phyloP scores from a whole-genome alignment of 805 yeast species.

The Saccharomyces paradoxus region DNA sequence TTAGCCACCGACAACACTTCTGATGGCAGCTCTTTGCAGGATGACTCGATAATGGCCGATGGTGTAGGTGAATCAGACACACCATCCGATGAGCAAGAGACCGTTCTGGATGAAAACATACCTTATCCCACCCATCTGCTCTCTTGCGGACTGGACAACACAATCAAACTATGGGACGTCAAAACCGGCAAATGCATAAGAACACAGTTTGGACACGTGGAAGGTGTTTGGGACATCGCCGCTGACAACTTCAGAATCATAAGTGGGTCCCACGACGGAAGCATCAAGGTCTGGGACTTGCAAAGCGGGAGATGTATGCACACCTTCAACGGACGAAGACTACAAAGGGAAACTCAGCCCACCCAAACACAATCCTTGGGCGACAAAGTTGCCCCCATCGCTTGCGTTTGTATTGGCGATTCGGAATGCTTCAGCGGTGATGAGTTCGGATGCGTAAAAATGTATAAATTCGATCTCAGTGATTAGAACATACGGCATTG shows the following conservation, averaged over 20 bases:
- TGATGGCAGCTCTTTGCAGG: constrained; percentile 13
- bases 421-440: constrained; percentile 85
- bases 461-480: constrained; percentile 65
- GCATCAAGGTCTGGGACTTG: constrained; percentile 91
- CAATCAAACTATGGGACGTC: constrained; percentile 89
- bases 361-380: not conserved
- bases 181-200: constrained; percentile 79
- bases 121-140: constrained; percentile 72
- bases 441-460: constrained; percentile 78
- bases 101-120: constrained; percentile 20
- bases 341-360: constrained; percentile 7
- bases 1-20: constrained; percentile 35
- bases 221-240: constrained; percentile 95
- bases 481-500: constrained; percentile 2
- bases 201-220: constrained; percentile 95
- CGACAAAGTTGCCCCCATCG: constrained; percentile 24
- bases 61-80: not conserved
- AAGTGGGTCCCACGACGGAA: constrained; percentile 88
- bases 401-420: constrained; percentile 81
- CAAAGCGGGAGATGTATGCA: constrained; percentile 92
- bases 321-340: constrained; percentile 60
- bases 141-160: constrained; percentile 84
- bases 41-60: constrained; percentile 4
- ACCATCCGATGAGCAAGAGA: constrained; percentile 10
- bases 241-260: constrained; percentile 93